phyloP scores from a whole-genome alignment of 345 rosid species.

The Populus davidiana region DNA sequence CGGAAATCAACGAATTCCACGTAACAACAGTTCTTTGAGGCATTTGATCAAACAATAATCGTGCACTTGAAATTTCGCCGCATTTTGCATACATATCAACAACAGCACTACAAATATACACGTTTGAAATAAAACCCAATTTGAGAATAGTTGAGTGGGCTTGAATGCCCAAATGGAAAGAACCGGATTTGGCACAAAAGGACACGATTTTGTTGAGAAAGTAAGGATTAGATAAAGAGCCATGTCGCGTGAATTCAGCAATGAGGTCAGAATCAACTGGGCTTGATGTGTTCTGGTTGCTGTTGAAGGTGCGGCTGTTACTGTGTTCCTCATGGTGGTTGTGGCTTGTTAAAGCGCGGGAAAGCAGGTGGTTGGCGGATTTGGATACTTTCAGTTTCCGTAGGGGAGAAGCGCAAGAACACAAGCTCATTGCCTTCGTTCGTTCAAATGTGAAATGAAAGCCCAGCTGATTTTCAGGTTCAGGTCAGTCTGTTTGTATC shows the following conservation, averaged over 20 bases:
- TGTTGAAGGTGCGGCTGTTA: neutral
- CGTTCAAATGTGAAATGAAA: too few relatives aligned
- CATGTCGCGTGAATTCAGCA: constrained; percentile 1
- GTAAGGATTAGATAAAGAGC: constrained; percentile 13
- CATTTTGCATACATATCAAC: constrained; percentile 32
- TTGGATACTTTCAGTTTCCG: neutral
- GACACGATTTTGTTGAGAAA: constrained; percentile 31
- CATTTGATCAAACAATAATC: constrained; percentile 29
- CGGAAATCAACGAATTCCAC: constrained; percentile 38
- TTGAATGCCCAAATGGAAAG: constrained; percentile 26
- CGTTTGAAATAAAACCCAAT: constrained; percentile 32
- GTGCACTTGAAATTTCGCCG: constrained; percentile 18
- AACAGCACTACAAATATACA: constrained; percentile 25
- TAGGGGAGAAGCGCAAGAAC: neutral
- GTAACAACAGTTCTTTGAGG: constrained; percentile 27
- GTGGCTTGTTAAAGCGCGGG: neutral
- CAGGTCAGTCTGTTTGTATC: too few relatives aligned
- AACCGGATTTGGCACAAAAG: constrained; percentile 19
- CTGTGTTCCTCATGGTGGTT: neutral
- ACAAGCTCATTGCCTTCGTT: neutral
- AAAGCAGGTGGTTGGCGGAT: constrained; percentile 3
- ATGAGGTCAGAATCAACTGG: neutral
- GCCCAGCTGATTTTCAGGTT: too few relatives aligned
- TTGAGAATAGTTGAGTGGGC: constrained; percentile 29
- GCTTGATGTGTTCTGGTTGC: neutral